phyloP scores from a whole-genome alignment of 2,329 filamentous ascomycete species.

The Thielaviopsis cerberus region DNA sequence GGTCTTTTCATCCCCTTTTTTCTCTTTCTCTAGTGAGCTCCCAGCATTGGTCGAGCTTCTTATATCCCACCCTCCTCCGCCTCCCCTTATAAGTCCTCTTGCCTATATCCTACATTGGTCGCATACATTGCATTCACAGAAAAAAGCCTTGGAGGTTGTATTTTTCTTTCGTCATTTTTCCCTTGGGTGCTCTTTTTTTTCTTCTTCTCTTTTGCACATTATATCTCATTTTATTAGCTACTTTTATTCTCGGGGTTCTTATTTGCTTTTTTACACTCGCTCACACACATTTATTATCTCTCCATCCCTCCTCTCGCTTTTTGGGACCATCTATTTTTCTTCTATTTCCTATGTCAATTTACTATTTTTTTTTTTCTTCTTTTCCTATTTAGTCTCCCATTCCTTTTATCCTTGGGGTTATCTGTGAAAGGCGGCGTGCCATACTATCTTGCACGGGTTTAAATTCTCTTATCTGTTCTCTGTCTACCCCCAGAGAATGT shows the following conservation, averaged over 20 bases:
- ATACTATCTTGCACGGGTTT: not conserved
- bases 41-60: not conserved
- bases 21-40: too few species aligned
- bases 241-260: conserved; percentile 16
- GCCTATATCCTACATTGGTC: conserved; percentile 14
- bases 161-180: conserved; percentile 8
- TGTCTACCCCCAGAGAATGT: not conserved
- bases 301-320: not conserved
- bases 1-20: too few species aligned
- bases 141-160: conserved; percentile 6
- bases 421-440: not conserved
- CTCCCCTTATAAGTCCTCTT: not conserved
- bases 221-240: conserved; percentile 5
- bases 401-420: not conserved
- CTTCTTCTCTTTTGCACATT: not conserved
- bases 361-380: conserved; percentile 12
- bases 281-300: not conserved
- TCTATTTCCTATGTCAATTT: conserved; percentile 14
- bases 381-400: not conserved
- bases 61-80: not conserved
- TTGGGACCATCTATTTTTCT: not conserved
- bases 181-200: conserved; percentile 12
- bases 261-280: conserved; percentile 14
- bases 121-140: conserved; percentile 15
- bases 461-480: not conserved